A percentile compares a stretch with the other conserved stretches of the same genome.
Conservation (phyloP, 495 filamentous ascomycete genomes). For the Penicillium robsamsonii region DNA sequence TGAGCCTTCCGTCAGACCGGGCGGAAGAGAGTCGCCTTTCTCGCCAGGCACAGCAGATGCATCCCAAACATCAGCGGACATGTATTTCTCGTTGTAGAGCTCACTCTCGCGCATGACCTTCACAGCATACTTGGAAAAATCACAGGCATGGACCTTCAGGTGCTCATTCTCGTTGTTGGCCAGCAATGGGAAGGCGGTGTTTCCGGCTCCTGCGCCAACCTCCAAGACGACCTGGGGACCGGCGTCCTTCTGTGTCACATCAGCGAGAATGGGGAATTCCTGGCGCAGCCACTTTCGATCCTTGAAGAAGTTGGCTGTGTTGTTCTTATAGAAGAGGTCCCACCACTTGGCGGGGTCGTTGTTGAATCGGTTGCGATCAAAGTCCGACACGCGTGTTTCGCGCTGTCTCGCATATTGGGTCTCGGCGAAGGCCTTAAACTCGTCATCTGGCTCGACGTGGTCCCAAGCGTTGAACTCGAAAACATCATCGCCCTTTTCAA, state of each 20-base stretch:
- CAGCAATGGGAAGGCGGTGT: slow-evolving; percentile 90
- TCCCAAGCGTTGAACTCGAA: slow-evolving; percentile 99
- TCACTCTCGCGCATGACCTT: slow-evolving; percentile 78
- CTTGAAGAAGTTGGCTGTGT: slow-evolving; percentile 96
- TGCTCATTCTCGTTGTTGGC: slow-evolving; percentile 73
- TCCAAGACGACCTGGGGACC: slow-evolving; percentile 71
- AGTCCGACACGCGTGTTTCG: slow-evolving; percentile 77
- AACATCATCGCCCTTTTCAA: slow-evolving; percentile 78
- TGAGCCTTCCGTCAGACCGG: slow-evolving; percentile 66
- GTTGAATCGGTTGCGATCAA: slow-evolving; percentile 86
- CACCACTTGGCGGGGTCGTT: slow-evolving; percentile 88
- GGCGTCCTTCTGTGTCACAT: slow-evolving; percentile 61
- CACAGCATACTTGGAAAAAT: slow-evolving; percentile 89
- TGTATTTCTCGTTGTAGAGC: slow-evolving; percentile 58
- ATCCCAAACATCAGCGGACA: slow-evolving; percentile 93
- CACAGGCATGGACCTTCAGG: slow-evolving; percentile 82
- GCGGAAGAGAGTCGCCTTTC: slow-evolving; percentile 55
- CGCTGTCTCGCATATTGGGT: slow-evolving; percentile 80
- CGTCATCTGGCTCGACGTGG: slow-evolving; percentile 81
- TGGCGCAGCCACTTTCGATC: slow-evolving; percentile 94
- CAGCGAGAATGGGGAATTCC: slow-evolving; percentile 82
- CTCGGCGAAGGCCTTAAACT: slow-evolving; percentile 78
- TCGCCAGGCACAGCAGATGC: slow-evolving; percentile 55
- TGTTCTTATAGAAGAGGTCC: slow-evolving; percentile 95
- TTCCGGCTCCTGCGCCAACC: slow-evolving; percentile 92